phyloP scores from a whole-genome alignment of 108 stramenopile genomes.

The Nannochloropsis oceanica region DNA sequence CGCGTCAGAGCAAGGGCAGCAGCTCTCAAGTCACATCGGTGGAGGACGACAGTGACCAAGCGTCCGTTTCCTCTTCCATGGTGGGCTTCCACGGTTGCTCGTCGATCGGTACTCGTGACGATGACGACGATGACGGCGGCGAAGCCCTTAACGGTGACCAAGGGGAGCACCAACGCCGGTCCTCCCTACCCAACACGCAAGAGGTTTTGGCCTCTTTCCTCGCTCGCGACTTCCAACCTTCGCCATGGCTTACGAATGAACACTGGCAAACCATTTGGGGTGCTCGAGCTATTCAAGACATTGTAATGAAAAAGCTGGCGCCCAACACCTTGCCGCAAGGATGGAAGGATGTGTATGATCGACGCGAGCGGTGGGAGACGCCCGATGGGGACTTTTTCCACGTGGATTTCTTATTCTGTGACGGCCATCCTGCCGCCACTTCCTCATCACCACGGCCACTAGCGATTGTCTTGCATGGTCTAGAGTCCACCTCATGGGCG shows the following conservation, averaged over 20 bases:
- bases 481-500: slow-evolving; percentile 17
- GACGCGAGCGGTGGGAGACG: slow-evolving; percentile 29
- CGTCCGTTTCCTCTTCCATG: neutral
- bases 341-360: neutral
- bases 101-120: neutral
- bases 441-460: neutral
- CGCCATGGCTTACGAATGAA: neutral
- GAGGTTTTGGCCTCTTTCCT: neutral
- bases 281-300: neutral
- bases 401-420: slow-evolving; percentile 17
- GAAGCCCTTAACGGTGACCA: no score
- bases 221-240: neutral
- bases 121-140: neutral
- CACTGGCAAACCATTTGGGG: neutral
- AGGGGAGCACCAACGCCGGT: no score
- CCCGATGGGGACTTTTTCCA: slow-evolving; percentile 27
- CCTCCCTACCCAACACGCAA: neutral
- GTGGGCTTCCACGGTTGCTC: neutral
- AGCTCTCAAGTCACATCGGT: no score
- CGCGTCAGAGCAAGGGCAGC: no score
- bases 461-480: slow-evolving; percentile 21
- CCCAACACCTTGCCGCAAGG: neutral
- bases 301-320: neutral
- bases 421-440: neutral
- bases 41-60: neutral